phyloP scores from a whole-genome alignment of 352 stramenopile genomes.

The Lagenidium sp. region DNA sequence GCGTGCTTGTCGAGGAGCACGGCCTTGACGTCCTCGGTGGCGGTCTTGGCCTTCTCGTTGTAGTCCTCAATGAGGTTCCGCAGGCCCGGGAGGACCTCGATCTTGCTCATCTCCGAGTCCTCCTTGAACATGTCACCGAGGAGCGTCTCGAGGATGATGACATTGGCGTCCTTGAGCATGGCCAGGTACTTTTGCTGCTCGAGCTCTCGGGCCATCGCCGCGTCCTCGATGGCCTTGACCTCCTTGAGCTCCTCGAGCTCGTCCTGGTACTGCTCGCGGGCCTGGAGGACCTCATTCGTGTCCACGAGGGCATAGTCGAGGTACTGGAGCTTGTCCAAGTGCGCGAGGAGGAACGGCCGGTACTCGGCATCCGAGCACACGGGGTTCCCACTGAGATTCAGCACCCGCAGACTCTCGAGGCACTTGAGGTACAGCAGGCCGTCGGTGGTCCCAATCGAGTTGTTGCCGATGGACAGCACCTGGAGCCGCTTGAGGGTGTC shows the following conservation, averaged over 20 bases:
- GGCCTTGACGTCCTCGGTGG: conserved; percentile 78
- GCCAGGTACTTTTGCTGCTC: conserved; percentile 73
- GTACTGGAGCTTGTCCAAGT: conserved; percentile 91
- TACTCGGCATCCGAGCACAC: conserved; percentile 91
- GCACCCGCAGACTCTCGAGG: conserved; percentile 81
- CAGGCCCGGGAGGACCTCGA: conserved; percentile 83
- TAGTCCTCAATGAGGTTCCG: conserved; percentile 89
- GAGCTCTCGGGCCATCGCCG: conserved; percentile 55
- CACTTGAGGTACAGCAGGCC: conserved; percentile 68
- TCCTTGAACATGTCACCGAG: conserved; percentile 90
- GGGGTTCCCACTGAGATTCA: conserved; percentile 91
- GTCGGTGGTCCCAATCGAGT: conserved; percentile 74
- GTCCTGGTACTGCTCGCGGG: conserved; percentile 88
- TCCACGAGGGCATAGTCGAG: conserved; percentile 91
- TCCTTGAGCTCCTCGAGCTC: conserved; percentile 78
- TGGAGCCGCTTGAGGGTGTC: conserved; percentile 86
- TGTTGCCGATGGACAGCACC: conserved; percentile 91
- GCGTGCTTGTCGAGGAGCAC: conserved; percentile 70
- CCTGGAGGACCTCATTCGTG: conserved; percentile 57
- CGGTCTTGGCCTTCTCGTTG: conserved; percentile 69
- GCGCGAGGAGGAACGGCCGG: conserved; percentile 84
- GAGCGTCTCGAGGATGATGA: conserved; percentile 84
- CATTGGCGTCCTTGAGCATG: conserved; percentile 80
- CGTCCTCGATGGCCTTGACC: conserved; percentile 81
- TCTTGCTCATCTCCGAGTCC: conserved; percentile 88